Base-by-base conservation (phyloP, 2,329 filamentous ascomycete genomes). In the Chaetomium globosum region DNA sequence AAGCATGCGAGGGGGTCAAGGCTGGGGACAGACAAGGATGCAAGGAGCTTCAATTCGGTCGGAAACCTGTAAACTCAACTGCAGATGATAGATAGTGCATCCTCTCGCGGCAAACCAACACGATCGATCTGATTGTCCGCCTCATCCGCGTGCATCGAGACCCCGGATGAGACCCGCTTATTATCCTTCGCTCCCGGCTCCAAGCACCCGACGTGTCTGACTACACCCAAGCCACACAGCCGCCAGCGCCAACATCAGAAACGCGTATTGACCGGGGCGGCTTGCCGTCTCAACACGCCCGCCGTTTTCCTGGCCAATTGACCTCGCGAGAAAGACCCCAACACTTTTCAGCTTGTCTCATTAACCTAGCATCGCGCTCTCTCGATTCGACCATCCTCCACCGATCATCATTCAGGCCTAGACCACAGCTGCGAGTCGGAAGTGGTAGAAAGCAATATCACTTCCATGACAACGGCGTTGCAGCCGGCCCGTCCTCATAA, bases 401-500 rank as follows among this genome's bases (percentile, higher is more conserved):
- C 57, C n/a, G n/a, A 36, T 12, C 39, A 19, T n/a, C 39, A 19
- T 16, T 36, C 6, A 2, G 51, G 10, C n/a, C 39, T 12, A 52
- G 5, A 59, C 28, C 53, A 8, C 33, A 58, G 57, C 61, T 48
- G 39, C 46, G 53, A 49, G 48, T 31, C 49, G 39, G 31, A 54
- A 57, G 48, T 65, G 62, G 59, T 58, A 62, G 58, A 52, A 57
- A 33, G 49, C 31, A 60, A 54, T 36, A 63, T 59, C 65, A 43
- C 59, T 57, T 65, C 64, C 53, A 70, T 72, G 68, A 67, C 46
- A 61, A 57, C 67, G 59, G 52, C 55, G 55, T 52, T 58, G 58
- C 64, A 65, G 57, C 65, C 69, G 60, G 61, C 65, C 64, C 61
- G 56, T 73, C 73, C 74, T 75, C 78, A 82, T 78, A 76, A 99